phyloP scores from a whole-genome alignment of 345 rosid species.

The Gossypium thurberi region DNA sequence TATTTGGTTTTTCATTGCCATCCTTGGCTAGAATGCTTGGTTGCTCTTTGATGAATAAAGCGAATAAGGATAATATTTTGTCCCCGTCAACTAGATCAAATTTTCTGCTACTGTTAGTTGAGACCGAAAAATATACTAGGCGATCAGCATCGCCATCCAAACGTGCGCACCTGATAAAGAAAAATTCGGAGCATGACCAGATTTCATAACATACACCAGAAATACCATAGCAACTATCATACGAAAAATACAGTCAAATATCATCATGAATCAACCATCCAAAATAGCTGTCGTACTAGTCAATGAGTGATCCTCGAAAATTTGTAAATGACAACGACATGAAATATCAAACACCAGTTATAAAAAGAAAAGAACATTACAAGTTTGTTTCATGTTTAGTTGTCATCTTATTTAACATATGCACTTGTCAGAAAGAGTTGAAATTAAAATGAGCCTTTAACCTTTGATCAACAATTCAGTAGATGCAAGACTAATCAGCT shows the following conservation, averaged over 20 bases:
- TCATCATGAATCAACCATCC: not conserved
- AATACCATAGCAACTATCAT: not conserved
- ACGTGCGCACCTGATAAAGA: constrained; percentile 78
- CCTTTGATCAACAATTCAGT: not conserved
- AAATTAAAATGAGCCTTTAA: not conserved
- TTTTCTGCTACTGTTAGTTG: constrained; percentile 31
- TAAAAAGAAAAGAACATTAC: not conserved
- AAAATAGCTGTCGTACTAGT: not conserved
- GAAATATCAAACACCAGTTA: not conserved
- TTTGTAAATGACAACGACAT: not conserved
- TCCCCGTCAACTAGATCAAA: constrained; percentile 86
- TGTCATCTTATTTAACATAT: not conserved
- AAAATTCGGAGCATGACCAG: constrained; percentile 4
- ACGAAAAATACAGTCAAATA: not conserved
- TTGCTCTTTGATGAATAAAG: constrained; percentile 73
- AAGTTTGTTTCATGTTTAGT: not conserved
- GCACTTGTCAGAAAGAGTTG: not conserved
- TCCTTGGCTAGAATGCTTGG: constrained; percentile 35
- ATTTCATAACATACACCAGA: not conserved
- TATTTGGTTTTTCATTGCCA: constrained; percentile 18
- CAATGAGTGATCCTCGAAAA: not conserved
- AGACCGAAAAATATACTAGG: constrained; percentile 60
- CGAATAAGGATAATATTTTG: constrained; percentile 81
- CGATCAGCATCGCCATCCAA: constrained; percentile 98
- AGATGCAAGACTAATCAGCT: not conserved